These are phyloP conservation scores for Diaporthe velutina DNA, from an alignment of 2,329 filamentous ascomycete genomes.

Conservation along the genomic window DNA sequence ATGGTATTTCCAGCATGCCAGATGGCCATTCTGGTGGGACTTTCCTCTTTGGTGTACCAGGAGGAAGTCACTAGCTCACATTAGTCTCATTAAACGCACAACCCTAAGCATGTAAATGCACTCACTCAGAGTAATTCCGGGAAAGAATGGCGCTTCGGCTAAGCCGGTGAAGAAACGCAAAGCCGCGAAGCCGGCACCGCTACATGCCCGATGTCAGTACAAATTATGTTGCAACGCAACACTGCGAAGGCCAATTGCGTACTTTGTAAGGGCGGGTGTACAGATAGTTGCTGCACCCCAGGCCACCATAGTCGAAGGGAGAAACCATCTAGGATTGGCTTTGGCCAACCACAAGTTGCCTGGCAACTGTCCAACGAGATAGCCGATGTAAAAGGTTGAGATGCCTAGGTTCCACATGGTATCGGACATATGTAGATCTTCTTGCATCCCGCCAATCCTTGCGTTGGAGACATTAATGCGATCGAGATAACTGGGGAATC, in stretches of 20 bases:
- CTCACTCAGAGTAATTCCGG: conserved; percentile 58
- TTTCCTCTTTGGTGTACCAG: background rate
- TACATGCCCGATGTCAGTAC: background rate
- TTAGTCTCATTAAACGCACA: background rate
- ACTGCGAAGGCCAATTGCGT: background rate
- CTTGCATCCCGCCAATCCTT: conserved; percentile 50
- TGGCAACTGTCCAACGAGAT: conserved; percentile 57
- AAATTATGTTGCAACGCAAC: background rate
- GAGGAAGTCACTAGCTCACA: background rate
- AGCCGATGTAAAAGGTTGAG: conserved; percentile 59
- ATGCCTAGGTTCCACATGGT: conserved; percentile 54
- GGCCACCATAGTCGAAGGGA: conserved; percentile 55
- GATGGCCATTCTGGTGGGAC: background rate
- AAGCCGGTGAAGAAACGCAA: conserved; percentile 45
- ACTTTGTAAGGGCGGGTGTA: conserved; percentile 55
- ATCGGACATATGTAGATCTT: conserved; percentile 50
- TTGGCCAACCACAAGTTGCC: conserved; percentile 59
- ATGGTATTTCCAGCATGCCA: background rate
- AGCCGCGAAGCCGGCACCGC: conserved; percentile 46
- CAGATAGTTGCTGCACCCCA: conserved; percentile 56
- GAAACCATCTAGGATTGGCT: conserved; percentile 50
- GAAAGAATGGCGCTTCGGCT: conserved; percentile 56
- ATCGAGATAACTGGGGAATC: conserved; percentile 53
- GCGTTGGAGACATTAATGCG: conserved; percentile 62
- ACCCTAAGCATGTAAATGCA: background rate